phyloP scores from a whole-genome alignment of 352 stramenopile genomes.

The Phytophthora citrophthora region DNA sequence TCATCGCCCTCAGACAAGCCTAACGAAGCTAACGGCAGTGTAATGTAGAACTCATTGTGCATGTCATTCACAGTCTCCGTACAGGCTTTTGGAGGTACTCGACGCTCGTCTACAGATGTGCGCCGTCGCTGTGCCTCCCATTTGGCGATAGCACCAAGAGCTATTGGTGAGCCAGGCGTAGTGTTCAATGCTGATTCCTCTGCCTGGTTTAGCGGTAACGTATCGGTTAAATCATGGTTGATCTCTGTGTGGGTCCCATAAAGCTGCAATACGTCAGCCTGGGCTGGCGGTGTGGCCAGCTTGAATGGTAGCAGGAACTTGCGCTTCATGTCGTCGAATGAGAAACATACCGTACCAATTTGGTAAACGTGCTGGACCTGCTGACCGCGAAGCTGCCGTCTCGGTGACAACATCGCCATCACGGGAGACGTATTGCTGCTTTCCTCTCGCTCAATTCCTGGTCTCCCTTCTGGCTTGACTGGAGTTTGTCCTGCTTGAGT shows the following conservation, averaged over 20 bases:
- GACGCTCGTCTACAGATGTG: slow-evolving; percentile 57
- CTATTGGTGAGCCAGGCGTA: slow-evolving; percentile 10
- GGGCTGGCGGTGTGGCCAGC: slow-evolving; percentile 29
- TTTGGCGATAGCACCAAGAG: slow-evolving; percentile 29
- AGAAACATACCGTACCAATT: slow-evolving; percentile 58
- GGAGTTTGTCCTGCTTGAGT: slow-evolving; percentile 7
- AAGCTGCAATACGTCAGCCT: slow-evolving; percentile 53
- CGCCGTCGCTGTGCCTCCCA: slow-evolving; percentile 46
- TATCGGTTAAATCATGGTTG: background rate
- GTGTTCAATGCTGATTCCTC: background rate
- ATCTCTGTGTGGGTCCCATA: slow-evolving; percentile 44
- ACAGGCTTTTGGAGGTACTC: slow-evolving; percentile 32
- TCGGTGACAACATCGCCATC: background rate
- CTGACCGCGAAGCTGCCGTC: slow-evolving; percentile 16
- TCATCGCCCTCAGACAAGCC: slow-evolving; percentile 44
- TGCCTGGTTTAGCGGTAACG: slow-evolving; percentile 25
- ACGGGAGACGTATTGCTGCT: background rate
- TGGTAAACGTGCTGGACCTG: slow-evolving; percentile 34
- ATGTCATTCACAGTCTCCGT: slow-evolving; percentile 46
- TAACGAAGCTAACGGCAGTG: slow-evolving; percentile 52
- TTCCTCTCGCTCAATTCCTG: background rate
- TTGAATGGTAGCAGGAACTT: slow-evolving; percentile 76
- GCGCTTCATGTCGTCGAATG: slow-evolving; percentile 80
- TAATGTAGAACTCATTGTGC: slow-evolving; percentile 51
- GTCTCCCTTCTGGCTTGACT: slow-evolving; percentile 5